These are phyloP conservation scores for Pleurotus ostreatus DNA, from an alignment of 768 basidiomycete genomes.

Conservation along the genomic window DNA sequence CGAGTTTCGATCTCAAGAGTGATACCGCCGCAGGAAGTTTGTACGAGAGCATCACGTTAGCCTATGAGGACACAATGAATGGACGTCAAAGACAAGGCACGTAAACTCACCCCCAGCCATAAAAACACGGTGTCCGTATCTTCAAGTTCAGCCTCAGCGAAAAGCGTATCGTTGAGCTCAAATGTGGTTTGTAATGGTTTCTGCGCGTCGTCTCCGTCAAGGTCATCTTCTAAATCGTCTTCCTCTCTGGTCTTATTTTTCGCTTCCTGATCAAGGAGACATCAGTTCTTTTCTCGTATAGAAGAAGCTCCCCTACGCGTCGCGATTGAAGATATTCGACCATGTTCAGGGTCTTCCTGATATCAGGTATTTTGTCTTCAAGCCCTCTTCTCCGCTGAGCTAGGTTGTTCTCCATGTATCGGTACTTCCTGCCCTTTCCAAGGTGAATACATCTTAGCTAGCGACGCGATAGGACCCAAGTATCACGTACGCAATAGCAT, in stretches of 20 bases:
- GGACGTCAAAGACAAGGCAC: background rate
- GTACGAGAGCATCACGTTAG: constrained; percentile 97
- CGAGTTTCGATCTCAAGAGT: constrained; percentile 73
- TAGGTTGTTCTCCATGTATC: constrained; percentile 92
- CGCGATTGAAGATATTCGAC: constrained; percentile 76
- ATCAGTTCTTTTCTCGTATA: background rate
- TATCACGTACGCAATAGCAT: constrained; percentile 83
- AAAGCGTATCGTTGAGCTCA: constrained; percentile 94
- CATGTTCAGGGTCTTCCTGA: constrained; percentile 87
- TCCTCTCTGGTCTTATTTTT: constrained; percentile 43
- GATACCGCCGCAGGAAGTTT: constrained; percentile 72
- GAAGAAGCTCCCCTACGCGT: constrained; percentile 42
- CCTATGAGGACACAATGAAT: constrained; percentile 40
- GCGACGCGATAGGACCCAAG: constrained; percentile 11
- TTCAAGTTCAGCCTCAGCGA: constrained; percentile 84
- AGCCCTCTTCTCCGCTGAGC: constrained; percentile 73
- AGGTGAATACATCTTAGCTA: constrained; percentile 18
- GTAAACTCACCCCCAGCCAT: constrained; percentile 84
- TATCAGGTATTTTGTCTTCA: constrained; percentile 95
- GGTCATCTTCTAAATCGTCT: constrained; percentile 50
- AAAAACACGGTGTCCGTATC: constrained; percentile 87
- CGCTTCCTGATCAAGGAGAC: constrained; percentile 44
- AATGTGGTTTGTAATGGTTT: constrained; percentile 80
- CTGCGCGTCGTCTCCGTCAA: constrained; percentile 41
- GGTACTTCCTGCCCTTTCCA: constrained; percentile 83